Conservation (phyloP, 768 basidiomycete species). For the Termitomyces bulborhizus region DNA sequence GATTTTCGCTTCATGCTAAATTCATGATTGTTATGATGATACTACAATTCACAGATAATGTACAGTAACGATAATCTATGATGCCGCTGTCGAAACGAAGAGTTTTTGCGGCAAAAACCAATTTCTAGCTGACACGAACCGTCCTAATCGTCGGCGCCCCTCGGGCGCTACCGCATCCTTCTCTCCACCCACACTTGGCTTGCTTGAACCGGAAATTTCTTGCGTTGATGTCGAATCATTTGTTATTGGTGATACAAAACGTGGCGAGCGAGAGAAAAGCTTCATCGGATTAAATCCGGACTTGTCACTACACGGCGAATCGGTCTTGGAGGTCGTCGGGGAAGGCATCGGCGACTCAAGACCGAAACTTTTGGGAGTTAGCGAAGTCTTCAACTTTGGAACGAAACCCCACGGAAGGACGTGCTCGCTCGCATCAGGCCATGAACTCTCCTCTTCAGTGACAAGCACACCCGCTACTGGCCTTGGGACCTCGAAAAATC, state of each 20-base stretch:
- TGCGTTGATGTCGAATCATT: not conserved
- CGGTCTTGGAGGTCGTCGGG: not conserved
- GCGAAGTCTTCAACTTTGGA: constrained; percentile 1
- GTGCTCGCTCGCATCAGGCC: not conserved
- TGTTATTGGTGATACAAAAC: constrained; percentile 1
- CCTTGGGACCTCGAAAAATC: constrained; percentile 1
- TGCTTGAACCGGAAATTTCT: not conserved
- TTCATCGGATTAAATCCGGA: constrained; percentile 9
- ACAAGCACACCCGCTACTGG: not conserved
- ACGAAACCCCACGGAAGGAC: not conserved
- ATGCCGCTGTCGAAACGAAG: constrained; percentile 5
- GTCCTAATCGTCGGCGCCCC: constrained; percentile 2
- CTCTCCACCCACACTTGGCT: not conserved
- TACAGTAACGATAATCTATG: not conserved
- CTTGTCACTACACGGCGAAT: constrained; percentile 1
- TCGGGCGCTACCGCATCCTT: not conserved
- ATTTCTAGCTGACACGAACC: constrained; percentile 8
- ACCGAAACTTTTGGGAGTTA: constrained; percentile 2
- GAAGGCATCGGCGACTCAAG: constrained; percentile 2
- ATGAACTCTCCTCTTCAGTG: not conserved
- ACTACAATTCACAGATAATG: not conserved
- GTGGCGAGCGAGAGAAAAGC: constrained; percentile 7
- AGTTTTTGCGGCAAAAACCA: constrained; percentile 13
- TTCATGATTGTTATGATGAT: not conserved
- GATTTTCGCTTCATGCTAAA: not conserved